Conservation (phyloP, 2,329 filamentous ascomycete species). For the Penicillium sp. region DNA sequence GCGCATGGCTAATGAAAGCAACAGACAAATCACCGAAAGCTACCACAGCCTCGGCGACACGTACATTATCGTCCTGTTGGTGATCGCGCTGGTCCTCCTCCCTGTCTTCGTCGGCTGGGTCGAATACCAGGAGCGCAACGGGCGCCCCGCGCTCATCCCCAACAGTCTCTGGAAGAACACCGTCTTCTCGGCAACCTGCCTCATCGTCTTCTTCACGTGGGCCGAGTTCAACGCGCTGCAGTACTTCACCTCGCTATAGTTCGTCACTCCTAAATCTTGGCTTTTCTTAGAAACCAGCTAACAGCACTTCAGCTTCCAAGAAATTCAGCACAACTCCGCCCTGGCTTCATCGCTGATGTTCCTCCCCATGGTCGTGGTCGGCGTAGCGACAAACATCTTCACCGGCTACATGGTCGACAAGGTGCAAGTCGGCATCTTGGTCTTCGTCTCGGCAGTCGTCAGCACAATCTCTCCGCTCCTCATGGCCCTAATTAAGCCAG, state of each 20-base stretch:
- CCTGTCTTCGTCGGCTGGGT: slow-evolving; percentile 62
- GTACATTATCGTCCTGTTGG: slow-evolving; percentile 53
- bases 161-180: slow-evolving; percentile 66
- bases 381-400: slow-evolving; percentile 47
- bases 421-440: slow-evolving; percentile 49
- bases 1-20: slow-evolving; percentile 41
- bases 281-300: neutral
- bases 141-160: slow-evolving; percentile 62
- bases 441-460: slow-evolving; percentile 44
- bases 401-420: slow-evolving; percentile 54
- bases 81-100: slow-evolving; percentile 49
- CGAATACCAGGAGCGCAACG: slow-evolving; percentile 50
- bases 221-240: slow-evolving; percentile 56
- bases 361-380: slow-evolving; percentile 49
- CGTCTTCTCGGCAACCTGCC: slow-evolving; percentile 61
- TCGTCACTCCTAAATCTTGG: neutral
- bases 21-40: slow-evolving; percentile 14
- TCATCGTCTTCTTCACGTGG: slow-evolving; percentile 54
- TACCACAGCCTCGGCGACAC: slow-evolving; percentile 29
- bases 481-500: slow-evolving; percentile 52
- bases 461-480: slow-evolving; percentile 47
- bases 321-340: slow-evolving; percentile 53
- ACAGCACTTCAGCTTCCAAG: slow-evolving; percentile 48
- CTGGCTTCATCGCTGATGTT: slow-evolving; percentile 53
- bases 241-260: slow-evolving; percentile 20